phyloP scores from a whole-genome alignment of 306 rosid species.

The Vigna mungo region DNA sequence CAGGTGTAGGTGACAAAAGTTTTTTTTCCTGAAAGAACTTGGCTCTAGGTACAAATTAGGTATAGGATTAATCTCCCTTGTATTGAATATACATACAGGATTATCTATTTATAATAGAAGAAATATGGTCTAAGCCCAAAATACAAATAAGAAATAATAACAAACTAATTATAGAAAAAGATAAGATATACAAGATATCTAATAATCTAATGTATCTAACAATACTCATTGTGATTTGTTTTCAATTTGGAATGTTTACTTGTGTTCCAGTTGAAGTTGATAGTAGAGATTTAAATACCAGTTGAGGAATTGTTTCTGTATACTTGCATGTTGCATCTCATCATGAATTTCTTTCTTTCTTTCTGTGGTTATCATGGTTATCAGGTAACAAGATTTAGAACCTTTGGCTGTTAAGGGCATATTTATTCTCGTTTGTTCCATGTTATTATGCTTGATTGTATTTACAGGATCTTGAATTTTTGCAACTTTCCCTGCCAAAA shows the following conservation, averaged over 20 bases:
- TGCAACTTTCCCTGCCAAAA: neutral
- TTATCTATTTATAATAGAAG: too few relatives aligned
- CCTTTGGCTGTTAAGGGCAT: neutral
- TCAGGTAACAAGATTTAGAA: neutral
- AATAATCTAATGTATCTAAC: too few relatives aligned
- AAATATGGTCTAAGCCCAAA: too few relatives aligned
- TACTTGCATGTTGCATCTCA: neutral
- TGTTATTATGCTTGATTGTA: neutral
- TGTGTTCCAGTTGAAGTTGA: neutral
- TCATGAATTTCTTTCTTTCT: slow-evolving; percentile 3
- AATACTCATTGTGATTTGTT: neutral
- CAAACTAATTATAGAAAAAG: too few relatives aligned
- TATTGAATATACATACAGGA: too few relatives aligned
- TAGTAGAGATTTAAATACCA: neutral
- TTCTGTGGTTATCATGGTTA: neutral
- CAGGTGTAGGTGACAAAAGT: too few relatives aligned
- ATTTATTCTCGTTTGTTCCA: neutral
- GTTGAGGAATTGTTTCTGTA: neutral
- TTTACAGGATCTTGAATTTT: neutral
- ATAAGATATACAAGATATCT: too few relatives aligned
- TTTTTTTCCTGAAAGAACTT: too few relatives aligned
- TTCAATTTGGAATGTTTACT: neutral
- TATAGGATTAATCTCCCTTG: too few relatives aligned
- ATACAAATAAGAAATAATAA: too few relatives aligned
- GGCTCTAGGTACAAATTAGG: too few relatives aligned